These are phyloP conservation scores for Parastagonospora avenae DNA, from an alignment of 2,329 filamentous ascomycete species.

Conservation along the genomic window DNA sequence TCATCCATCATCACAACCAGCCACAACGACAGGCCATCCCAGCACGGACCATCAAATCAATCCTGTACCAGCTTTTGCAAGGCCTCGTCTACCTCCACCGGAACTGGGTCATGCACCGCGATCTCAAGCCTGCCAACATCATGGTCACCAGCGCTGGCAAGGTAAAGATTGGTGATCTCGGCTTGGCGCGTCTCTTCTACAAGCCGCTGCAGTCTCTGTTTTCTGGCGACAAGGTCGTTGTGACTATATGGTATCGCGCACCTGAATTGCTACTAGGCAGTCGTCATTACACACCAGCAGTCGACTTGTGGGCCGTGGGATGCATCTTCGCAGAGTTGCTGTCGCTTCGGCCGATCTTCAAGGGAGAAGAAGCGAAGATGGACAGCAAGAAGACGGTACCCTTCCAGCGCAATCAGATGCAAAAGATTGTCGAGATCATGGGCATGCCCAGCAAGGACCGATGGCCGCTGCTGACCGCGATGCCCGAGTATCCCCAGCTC, in stretches of 20 bases:
- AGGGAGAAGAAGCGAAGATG: slow-evolving; percentile 98
- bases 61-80: slow-evolving; percentile 94
- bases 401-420: slow-evolving; percentile 98
- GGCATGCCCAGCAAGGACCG: slow-evolving; percentile 85
- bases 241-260: slow-evolving; percentile 98
- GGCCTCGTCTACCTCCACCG: slow-evolving; percentile 92
- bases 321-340: slow-evolving; percentile 97
- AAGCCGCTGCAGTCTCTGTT: slow-evolving; percentile 92
- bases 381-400: slow-evolving; percentile 97
- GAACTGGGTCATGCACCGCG: slow-evolving; percentile 96
- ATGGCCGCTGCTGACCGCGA: slow-evolving; percentile 82
- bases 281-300: slow-evolving; percentile 94
- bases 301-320: slow-evolving; percentile 96
- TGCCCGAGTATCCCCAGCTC: slow-evolving; percentile 85
- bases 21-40: slow-evolving; percentile 87
- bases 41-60: slow-evolving; percentile 85
- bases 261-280: slow-evolving; percentile 91
- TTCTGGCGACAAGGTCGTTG: slow-evolving; percentile 94
- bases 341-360: slow-evolving; percentile 91
- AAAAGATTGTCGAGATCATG: slow-evolving; percentile 97
- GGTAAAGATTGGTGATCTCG: slow-evolving; percentile 93
- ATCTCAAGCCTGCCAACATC: slow-evolving; percentile 97
- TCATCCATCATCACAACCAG: slow-evolving; percentile 96
- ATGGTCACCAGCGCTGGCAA: slow-evolving; percentile 92
- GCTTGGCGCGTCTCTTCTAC: slow-evolving; percentile 88